Evolutionary conservation across 768 basidiomycete species (phyloP), one percentile per base, ranked within the genome.

Genomic region (Hygrocybe coccinea): DNA sequence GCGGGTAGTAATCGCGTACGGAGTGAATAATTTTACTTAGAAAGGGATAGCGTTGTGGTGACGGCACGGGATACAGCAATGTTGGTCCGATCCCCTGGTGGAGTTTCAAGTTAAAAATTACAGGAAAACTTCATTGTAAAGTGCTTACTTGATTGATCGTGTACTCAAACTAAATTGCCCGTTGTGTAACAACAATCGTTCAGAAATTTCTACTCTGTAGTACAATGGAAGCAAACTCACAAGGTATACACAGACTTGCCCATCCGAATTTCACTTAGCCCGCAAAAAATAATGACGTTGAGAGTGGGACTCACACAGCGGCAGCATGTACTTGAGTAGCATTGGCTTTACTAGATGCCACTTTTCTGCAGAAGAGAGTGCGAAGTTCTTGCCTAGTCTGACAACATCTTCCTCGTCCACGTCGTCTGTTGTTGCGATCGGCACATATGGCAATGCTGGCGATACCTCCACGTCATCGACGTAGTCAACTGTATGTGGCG

Each of bases 1-100:
- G 79, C 1, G 94, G 94, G 71, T 97, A 97, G 67, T 94, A 98
- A 65, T 97, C 95, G 36, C 92, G 79, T 17, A 93, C 77, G 1
- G 83, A 85, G 63, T 89, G 84, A 55, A 98, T 90, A 56, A 97
- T 79, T 65, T 79, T 82, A 65, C 85, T 82, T 49, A 95, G 76
- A 11, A 91, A 49, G 53, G 82, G 79, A 57, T 86, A 76, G 4
- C 73, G 71, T 6, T 82, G 79, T 1, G 76, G 66, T 0, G 80
- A 76, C 0, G 95, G 94, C 10, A 95, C 79, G 5, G 91, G 86
- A 66, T 95, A 98, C 5, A 97, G 68, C 15, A 98, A 74, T 0
- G 93, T 95, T 1, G 95, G 95, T 15, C 91, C 79, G 7, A 97
- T 83, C 33, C 95, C 95, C 85, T 92, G 56, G 8, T 38, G 19